Evolutionary conservation across 2,329 filamentous ascomycete species (phyloP), one percentile per base, ranked within the genome.

Genomic region (Aspergillus hiratsukae): DNA sequence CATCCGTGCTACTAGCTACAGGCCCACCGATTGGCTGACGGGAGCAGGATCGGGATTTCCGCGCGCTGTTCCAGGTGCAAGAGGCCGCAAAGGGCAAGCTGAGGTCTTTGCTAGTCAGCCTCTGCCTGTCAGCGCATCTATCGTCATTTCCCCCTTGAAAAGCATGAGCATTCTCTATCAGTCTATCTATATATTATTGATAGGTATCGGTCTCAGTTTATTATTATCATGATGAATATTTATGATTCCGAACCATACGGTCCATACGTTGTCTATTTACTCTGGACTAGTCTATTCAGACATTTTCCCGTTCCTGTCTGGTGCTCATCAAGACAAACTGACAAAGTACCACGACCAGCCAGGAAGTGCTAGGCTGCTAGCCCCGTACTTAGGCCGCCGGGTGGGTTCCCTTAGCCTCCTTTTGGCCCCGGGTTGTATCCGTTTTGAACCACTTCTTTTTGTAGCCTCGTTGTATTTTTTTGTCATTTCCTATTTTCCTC

Each of bases 31-130:
- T 72, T 71, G 66, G 69, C 41, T 57, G 68, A 69, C 67, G 69
- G 70, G 69, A 70, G 60, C 64, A 68, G 69, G 66, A 60, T 55
- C 51, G 51, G 35, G 37, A 58, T 58, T 59, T 58, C 64, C 68
- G 68, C 64, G 62, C 63, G 64, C 65, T 58, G 61, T 57, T 60
- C 64, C 56, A 63, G 58, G 69, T 66, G 64, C 66, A 66, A 29
- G 62, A 69, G 68, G 70, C 69, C 68, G 63, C 57, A 72, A 70
- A 69, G 58, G 69, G 69, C 58, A 71, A 60, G 65, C 60, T 59
- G 62, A 61, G 62, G 61, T 61, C 58, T 55, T 53, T 57, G 58
- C 57, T 59, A 58, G 56, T 60, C 60, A 61, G 4, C 31, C 11
- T 60, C 63, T 58, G 45, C 50, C 28, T 60, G 61, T 28, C 27